These are phyloP conservation scores for Polyplosphaeria fusca DNA, from an alignment of 495 filamentous ascomycete species.

Conservation along the genomic window DNA sequence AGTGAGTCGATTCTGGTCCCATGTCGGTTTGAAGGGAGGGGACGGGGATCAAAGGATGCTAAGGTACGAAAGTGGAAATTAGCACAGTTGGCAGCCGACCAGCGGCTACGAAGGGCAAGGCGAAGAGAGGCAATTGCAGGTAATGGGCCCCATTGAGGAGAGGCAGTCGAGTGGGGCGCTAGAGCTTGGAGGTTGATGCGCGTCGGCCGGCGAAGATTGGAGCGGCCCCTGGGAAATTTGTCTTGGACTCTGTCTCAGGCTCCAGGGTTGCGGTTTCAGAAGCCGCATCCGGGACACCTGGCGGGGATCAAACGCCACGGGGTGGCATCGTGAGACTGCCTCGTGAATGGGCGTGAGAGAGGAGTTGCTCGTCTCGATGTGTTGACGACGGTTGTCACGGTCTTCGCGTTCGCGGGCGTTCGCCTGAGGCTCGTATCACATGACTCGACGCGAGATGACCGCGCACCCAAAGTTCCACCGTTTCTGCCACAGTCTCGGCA, in stretches of 20 bases:
- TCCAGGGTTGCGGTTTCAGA: slow-evolving; percentile 21
- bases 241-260: slow-evolving; percentile 27
- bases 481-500: no score
- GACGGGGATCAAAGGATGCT: neutral
- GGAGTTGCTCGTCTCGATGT: no score
- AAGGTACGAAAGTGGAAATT: slow-evolving; percentile 17
- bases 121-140: neutral
- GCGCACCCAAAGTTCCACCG: no score
- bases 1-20: slow-evolving; percentile 29
- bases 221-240: slow-evolving; percentile 19
- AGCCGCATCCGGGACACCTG: slow-evolving; percentile 24
- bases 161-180: neutral
- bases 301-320: slow-evolving; percentile 20
- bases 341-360: no score
- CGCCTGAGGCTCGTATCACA: no score
- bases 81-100: neutral
- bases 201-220: neutral
- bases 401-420: neutral
- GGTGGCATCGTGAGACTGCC: slow-evolving; percentile 15
- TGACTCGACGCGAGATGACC: no score
- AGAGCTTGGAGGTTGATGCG: neutral
- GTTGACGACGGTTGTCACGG: neutral
- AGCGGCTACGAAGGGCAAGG: slow-evolving; percentile 12
- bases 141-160: slow-evolving; percentile 7
- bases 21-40: slow-evolving; percentile 30